Percentiles rank a stretch among this genome's conserved stretches.
Conservation (phyloP, 305 asterid species). For the Rubia balearica region DNA sequence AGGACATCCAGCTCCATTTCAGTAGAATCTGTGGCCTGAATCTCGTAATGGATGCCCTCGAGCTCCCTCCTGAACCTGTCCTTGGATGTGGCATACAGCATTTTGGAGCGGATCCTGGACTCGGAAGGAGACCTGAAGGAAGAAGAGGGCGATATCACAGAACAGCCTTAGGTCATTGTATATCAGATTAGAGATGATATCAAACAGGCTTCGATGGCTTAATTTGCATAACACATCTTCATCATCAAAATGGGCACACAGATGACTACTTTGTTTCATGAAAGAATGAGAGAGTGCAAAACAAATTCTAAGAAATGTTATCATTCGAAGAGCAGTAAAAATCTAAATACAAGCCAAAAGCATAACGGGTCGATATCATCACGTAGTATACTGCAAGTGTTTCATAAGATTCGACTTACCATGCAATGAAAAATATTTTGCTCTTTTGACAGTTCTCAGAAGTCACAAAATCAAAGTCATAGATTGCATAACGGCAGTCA, state of each 20-base stretch:
- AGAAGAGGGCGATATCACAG: not conserved
- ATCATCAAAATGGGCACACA: not conserved
- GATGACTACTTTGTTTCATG: not conserved
- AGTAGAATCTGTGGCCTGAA: conserved; percentile 70
- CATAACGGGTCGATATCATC: not conserved
- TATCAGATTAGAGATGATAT: not conserved
- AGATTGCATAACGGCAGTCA: conserved; percentile 79
- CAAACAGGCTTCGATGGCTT: not conserved
- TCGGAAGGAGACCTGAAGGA: conserved; percentile 51
- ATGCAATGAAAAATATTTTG: conserved; percentile 74
- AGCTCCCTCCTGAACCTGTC: conserved; percentile 58
- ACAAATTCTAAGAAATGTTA: not conserved
- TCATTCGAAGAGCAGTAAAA: not conserved
- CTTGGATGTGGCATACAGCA: conserved; percentile 63
- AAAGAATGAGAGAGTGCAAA: not conserved
- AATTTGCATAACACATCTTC: not conserved
- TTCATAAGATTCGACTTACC: conserved; percentile 28
- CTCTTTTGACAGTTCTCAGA: conserved; percentile 79
- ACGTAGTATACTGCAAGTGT: not conserved
- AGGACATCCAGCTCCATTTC: conserved; percentile 68
- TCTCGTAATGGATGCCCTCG: conserved; percentile 55
- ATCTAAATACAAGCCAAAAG: not conserved
- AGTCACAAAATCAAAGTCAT: conserved; percentile 66
- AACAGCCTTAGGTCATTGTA: not conserved
- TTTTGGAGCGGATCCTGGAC: conserved; percentile 58